A percentile compares a stretch with the other conserved stretches of the same genome.
Evolutionary conservation across 768 basidiomycete species (phyloP).

Genomic region (Lactarius psammicola): DNA sequence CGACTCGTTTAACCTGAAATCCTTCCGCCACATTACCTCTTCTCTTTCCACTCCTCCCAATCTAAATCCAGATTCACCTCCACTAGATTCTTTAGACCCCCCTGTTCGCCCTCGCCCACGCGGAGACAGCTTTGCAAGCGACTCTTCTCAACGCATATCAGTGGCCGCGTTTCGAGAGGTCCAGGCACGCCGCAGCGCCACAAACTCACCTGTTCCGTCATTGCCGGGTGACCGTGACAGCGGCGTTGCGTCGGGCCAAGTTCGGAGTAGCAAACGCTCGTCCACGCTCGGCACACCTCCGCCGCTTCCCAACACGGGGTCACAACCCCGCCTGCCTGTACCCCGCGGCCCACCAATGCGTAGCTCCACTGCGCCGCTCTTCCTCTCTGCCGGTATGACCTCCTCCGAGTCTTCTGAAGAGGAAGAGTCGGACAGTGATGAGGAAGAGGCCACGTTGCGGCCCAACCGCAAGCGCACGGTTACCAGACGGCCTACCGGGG

Average conservation of each 20-base stretch:
- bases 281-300: constrained; percentile 15
- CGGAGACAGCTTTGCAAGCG: constrained; percentile 56
- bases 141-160: constrained; percentile 71
- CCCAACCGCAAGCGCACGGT: constrained; percentile 39
- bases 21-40: constrained; percentile 66
- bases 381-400: constrained; percentile 34
- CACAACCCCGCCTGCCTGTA: constrained; percentile 9
- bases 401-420: constrained; percentile 41
- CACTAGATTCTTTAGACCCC: constrained; percentile 34
- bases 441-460: constrained; percentile 36
- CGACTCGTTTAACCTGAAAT: constrained; percentile 67
- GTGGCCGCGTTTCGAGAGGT: constrained; percentile 81
- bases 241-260: constrained; percentile 1
- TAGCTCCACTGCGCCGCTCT: constrained; percentile 25
- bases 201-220: constrained; percentile 56
- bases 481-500: constrained; percentile 22
- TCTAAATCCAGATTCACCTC: constrained; percentile 27
- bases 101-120: constrained; percentile 50
- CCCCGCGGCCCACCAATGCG: constrained; percentile 17
- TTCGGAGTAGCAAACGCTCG: constrained; percentile 22
- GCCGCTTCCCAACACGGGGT: not conserved
- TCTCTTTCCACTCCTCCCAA: constrained; percentile 39
- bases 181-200: constrained; percentile 61
- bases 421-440: constrained; percentile 37
- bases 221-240: constrained; percentile 13